Base-by-base conservation (phyloP, 2,329 filamentous ascomycete genomes). In the Hypoxylon sp. region DNA sequence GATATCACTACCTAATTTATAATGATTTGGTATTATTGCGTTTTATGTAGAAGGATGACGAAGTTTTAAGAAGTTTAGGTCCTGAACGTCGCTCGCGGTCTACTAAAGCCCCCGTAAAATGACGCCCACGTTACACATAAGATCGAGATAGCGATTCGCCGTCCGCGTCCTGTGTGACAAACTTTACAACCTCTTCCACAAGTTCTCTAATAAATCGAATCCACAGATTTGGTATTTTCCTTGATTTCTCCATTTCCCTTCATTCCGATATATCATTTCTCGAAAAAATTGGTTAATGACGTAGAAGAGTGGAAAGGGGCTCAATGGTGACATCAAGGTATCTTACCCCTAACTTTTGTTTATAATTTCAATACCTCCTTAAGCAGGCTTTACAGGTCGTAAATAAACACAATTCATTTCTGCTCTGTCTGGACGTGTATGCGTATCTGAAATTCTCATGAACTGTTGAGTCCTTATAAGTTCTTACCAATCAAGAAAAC, bases 291-390 rank as follows among this genome's bases (percentile, higher is more conserved):
- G 19, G 24, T 3, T 50, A 24, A 58, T 66, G 67, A 69, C 63
- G 63, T 69, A 53, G 46, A 37, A 59, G 19, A 50, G 35, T 55
- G 54, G 50, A 33, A 65, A 29, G 63, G 53, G 50, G 48, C 26
- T 60, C 31, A 54, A 47, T 66, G 44, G 63, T 69, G 67, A 69
- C 67, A 63, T 63, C 37, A 63, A 50, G 50, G 46, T 63, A 58
- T 52, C 57, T 47, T 29, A n/a, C n/a, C n/a, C n/a, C n/a, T n/a
- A n/a, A n/a, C n/a, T n/a, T n/a, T n/a, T n/a, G n/a, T n/a, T n/a
- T n/a, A n/a, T n/a, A n/a, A n/a, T n/a, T n/a, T n/a, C n/a, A n/a
- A n/a, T n/a, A n/a, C n/a, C n/a, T n/a, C n/a, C n/a, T n/a, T 29
- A 6, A 29, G 8, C 8, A 29, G 26, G 8, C n/a, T 5, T 29